Evolutionary conservation across 768 basidiomycete species (phyloP).

Genomic region (Hypholoma sublateritium): DNA sequence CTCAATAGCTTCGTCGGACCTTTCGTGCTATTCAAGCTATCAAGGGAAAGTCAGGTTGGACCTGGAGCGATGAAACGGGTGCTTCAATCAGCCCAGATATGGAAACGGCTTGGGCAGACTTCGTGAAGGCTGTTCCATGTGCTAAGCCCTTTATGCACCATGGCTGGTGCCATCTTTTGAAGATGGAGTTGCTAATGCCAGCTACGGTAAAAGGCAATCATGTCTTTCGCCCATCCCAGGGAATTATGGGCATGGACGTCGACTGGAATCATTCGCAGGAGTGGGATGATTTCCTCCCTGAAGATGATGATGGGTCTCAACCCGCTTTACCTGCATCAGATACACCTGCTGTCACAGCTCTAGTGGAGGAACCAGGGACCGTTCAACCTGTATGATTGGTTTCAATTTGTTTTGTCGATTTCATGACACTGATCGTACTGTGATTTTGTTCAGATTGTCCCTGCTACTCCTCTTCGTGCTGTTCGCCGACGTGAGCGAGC

Average conservation of each 20-base stretch:
- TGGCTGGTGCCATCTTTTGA: slow-evolving; percentile 23
- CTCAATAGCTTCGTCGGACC: slow-evolving; percentile 13
- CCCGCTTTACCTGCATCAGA: background rate
- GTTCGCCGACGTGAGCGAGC: slow-evolving; percentile 8
- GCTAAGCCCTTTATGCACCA: slow-evolving; percentile 21
- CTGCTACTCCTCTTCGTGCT: slow-evolving; percentile 7
- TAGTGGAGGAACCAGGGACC: background rate
- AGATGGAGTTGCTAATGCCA: no score
- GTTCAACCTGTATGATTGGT: no score
- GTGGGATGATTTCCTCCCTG: no score
- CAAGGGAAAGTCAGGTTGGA: slow-evolving; percentile 21
- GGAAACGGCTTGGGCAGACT: slow-evolving; percentile 5
- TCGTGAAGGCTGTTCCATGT: background rate
- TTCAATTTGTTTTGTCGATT: no score
- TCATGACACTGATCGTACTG: background rate
- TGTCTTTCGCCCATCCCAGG: slow-evolving; percentile 7
- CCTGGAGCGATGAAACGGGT: slow-evolving; percentile 20
- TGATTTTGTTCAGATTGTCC: background rate
- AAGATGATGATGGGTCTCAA: background rate
- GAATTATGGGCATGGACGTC: no score
- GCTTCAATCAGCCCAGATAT: slow-evolving; percentile 13
- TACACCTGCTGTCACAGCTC: background rate
- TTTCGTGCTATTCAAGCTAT: slow-evolving; percentile 4
- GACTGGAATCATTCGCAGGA: no score
- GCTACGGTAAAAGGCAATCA: no score